Evolutionary conservation across 1,284 basidiomycete genomes (phyloP), one percentile per base, ranked within the genome.

Genomic region (Amylostereum areolatum): DNA sequence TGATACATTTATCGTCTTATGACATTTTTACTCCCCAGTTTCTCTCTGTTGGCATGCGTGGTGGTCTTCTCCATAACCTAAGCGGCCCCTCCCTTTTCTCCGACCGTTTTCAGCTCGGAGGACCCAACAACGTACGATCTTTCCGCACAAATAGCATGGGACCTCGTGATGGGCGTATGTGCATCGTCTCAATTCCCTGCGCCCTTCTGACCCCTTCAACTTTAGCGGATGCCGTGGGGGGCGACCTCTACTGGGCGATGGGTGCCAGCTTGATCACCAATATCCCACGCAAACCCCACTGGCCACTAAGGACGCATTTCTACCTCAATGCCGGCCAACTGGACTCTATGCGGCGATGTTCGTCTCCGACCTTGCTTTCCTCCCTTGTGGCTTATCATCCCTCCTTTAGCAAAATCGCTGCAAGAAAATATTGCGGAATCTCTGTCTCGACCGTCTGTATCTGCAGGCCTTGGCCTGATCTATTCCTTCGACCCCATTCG

Each of bases 41-140:
- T 2, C 45, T 86, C 25, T 88, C 88, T 0, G 63, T 89, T 4
- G 76, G 82, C 2, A 75, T 78, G 3, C 77, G 80, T 18, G 67
- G 75, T 0, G 91, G 91, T 4, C 51, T 85, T 24, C 66, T 92
- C 3, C 79, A 77, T 62, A 74, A 78, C 32, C 61, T 88, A 4
- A 61, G 64, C 5, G 62, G 66, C 11, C 68, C 69, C 11, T 71
- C 80, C 28, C 75, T 77, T 45, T 88, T 90, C 62, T 81, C 78
- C 33, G 97, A 99, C 66, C 81, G 92, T 4, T 96, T 95, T 64
- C 94, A 96, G 58, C 77, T 98, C 0, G 97, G 96, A 29, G 97
- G 96, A 0, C 94, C 97, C 0, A 83, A 88, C n/a, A 90, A 83
- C 44, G 75, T 99, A 2, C 76, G 97, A 28, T 86, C 88, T 53